Evolutionary conservation across 1,139 yeast species (phyloP), one percentile per base, ranked within the genome.

Genomic region (Nakaseomyces uthaithaninus): DNA sequence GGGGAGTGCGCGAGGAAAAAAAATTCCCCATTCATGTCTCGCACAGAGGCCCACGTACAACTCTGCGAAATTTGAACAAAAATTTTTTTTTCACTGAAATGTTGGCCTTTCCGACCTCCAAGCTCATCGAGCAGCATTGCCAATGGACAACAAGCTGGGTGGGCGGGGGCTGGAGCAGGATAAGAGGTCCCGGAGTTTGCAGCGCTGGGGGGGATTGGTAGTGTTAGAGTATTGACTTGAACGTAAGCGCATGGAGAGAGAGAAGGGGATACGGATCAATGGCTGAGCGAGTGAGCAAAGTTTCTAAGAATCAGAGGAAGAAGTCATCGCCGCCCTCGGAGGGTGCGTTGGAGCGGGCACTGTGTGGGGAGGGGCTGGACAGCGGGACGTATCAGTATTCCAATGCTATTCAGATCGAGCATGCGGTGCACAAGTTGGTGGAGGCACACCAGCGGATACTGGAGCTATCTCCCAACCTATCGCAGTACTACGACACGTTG

Each of bases 401-500:
- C 1, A 67, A 68, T 33, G 63, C 68, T 10, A 53, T 66, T 16
- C 62, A 63, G 23, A 39, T 75, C n/a, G 79, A 74, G 42, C 72
- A 72, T 52, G 68, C 76, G 0, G 68, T 71, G 9, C 58, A 67
- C 2, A 67, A 65, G 39, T 50, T 81, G 7, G 77, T 79, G 42
- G 75, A 72, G 41, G 68, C 74, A 30, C 63, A 80, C 10, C 65
- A 69, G 27, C 62, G 70, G 4, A 69, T 84, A 9, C 44, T 80
- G 4, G 64, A 67, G 9, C 71, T 71, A 14, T 72, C 85, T 1
- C 84, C 86, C 0, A 69, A 71, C 43, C 48, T 64, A 4, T 59
- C 66, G 31, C 63, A 70, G 40, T 63, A 77, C 40, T 59, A 66
- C 45, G 54, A 69, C 3, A 51, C 38, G 1, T n/a, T 36, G 18